Base-by-base conservation (phyloP, 768 basidiomycete genomes). In the Rhizopogon vulgaris region DNA sequence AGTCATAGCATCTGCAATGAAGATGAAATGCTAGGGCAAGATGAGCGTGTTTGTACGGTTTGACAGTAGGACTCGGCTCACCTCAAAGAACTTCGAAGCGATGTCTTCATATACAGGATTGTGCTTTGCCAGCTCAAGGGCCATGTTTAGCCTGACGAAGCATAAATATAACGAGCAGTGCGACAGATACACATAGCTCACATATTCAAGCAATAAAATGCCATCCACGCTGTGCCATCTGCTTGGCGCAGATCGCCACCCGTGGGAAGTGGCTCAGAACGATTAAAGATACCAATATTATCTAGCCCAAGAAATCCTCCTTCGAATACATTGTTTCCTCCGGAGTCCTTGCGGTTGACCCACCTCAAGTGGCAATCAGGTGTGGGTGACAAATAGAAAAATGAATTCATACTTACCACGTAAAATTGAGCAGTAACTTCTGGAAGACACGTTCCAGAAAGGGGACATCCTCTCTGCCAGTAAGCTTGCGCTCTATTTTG, bases 191-290 rank as follows among this genome's bases (percentile, higher is more conserved):
- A 36, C 32, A 3, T 8, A 27, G 60, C 82, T 59, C 54, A 90
- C 96, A 98, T 98, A 63, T 96, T 96, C 52, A 98, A 70, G 59
- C 87, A 93, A 69, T 95, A 99, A 74, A 98, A 99, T 30, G 94
- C 96, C 96, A 99, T 99, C 96, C 96, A 99, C 0, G 95, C 92
- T 6, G 96, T 99, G 8, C 95, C 95, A 65, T 99, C 96, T 7
- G 96, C 94, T 71, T 99, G 96, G 49, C 95, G 93, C 53, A 99
- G 75, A 15, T 73, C 81, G 8, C 96, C 96, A 32, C 95, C 95
- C 5, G 94, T 97, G 6, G 96, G 96, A 24, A 99, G 71, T 25
- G 93, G 90, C 68, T 99, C 96, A 2, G 93, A 96, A 42, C 96
- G 87, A 71, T 99, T 99, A 76, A 99, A 99, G 6, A 91, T 83